phyloP scores from a whole-genome alignment of 257 asterid genomes.

The Solanum piurae region DNA sequence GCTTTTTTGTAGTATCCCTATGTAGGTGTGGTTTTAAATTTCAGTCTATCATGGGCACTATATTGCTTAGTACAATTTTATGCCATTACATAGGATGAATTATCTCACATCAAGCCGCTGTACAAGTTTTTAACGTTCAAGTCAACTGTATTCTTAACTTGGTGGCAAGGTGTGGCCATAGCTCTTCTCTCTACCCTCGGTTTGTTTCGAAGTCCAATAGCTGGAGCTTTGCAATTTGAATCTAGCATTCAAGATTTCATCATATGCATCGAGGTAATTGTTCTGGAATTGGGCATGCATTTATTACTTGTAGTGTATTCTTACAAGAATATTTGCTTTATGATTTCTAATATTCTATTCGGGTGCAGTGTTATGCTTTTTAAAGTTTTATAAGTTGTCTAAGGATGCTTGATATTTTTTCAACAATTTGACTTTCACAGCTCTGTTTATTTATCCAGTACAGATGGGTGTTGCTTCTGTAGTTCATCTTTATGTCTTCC shows the following conservation, averaged over 20 bases:
- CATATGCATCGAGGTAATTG: slow-evolving; percentile 92
- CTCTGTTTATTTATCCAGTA: not conserved
- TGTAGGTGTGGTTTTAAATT: no score
- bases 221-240: slow-evolving; percentile 77
- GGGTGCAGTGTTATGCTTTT: not conserved
- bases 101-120: no score
- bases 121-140: no score
- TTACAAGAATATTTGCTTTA: not conserved
- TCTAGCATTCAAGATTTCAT: slow-evolving; percentile 88
- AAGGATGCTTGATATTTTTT: not conserved
- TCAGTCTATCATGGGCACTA: no score
- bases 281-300: slow-evolving; percentile 8
- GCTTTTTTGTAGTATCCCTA: slow-evolving; percentile 4
- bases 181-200: no score
- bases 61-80: no score
- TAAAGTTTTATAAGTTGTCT: not conserved
- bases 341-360: not conserved
- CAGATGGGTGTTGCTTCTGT: no score
- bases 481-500: no score
- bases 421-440: slow-evolving; percentile 28
- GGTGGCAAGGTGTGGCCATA: no score
- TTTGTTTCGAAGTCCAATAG: slow-evolving; percentile 69
- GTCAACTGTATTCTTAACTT: no score
- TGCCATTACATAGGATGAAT: no score
- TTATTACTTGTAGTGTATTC: not conserved